Conservation (phyloP, 495 filamentous ascomycete genomes). For the Thozetella sp. region DNA sequence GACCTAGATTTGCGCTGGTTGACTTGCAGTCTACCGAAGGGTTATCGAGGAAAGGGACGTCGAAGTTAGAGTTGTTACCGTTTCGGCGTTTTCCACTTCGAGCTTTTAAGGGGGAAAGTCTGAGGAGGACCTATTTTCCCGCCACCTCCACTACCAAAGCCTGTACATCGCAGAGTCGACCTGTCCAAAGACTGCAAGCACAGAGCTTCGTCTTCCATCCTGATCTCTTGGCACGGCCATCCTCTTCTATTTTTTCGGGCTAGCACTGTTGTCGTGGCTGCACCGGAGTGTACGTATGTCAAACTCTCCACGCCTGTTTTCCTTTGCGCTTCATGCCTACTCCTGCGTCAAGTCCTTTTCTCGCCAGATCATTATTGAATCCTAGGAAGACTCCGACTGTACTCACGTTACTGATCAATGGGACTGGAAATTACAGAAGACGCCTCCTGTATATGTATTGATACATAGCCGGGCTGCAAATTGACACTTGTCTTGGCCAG, state of each 20-base stretch:
- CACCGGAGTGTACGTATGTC: conserved; percentile 47
- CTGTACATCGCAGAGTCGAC: not conserved
- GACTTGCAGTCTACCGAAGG: not conserved
- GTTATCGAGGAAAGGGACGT: not conserved
- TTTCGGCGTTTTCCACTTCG: not conserved
- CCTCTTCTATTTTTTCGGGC: conserved; percentile 23
- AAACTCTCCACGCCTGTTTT: conserved; percentile 37
- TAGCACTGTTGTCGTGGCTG: conserved; percentile 15
- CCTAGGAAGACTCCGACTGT: not conserved
- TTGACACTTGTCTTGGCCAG: not conserved
- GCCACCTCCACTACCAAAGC: not conserved
- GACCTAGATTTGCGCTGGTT: not conserved
- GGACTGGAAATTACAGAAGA: conserved; percentile 1
- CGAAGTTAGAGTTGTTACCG: not conserved
- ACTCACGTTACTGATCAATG: not conserved
- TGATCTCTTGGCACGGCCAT: conserved; percentile 3
- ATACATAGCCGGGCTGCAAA: conserved; percentile 3
- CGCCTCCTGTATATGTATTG: conserved; percentile 3
- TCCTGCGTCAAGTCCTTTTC: conserved; percentile 1
- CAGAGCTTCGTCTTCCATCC: conserved; percentile 51
- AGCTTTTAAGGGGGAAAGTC: not conserved
- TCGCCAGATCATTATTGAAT: not conserved
- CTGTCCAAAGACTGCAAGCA: conserved; percentile 39
- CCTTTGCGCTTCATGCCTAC: conserved; percentile 20
- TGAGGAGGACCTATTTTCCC: not conserved